A percentile compares a stretch with the other conserved stretches of the same genome.
phyloP scores from a whole-genome alignment of 345 rosid genomes.

The Physaria fendleri region DNA sequence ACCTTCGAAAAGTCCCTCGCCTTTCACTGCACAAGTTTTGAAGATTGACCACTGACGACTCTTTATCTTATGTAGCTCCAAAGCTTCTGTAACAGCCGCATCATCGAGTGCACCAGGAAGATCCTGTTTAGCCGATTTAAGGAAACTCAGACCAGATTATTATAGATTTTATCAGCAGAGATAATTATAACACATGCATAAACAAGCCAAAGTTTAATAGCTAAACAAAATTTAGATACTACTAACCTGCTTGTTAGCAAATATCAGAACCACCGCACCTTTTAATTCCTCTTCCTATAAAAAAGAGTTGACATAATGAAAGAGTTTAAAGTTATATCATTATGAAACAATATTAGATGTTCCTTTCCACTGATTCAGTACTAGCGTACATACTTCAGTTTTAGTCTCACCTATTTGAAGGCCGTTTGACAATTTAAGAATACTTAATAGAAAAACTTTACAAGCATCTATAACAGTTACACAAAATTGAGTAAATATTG shows the following conservation, averaged over 20 bases:
- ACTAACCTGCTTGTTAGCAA: slow-evolving; percentile 56
- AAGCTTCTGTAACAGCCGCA: slow-evolving; percentile 52
- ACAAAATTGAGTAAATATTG: neutral
- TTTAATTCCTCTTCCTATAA: slow-evolving; percentile 48
- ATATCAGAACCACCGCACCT: slow-evolving; percentile 49
- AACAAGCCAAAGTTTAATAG: slow-evolving; percentile 8
- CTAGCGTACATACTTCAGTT: neutral
- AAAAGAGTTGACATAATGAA: neutral
- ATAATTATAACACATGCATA: neutral
- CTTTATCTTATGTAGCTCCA: slow-evolving; percentile 59
- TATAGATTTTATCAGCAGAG: neutral
- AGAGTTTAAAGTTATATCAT: neutral
- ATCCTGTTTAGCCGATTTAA: slow-evolving; percentile 27
- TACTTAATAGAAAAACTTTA: neutral
- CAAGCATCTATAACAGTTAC: neutral
- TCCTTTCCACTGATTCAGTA: neutral
- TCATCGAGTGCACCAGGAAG: slow-evolving; percentile 64
- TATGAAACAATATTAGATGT: too few species aligned
- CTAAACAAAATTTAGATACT: neutral
- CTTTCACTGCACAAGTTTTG: slow-evolving; percentile 58
- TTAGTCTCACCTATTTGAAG: neutral
- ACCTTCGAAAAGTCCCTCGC: slow-evolving; percentile 64
- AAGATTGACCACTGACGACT: slow-evolving; percentile 60
- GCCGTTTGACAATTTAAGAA: neutral
- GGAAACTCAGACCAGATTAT: neutral